Conservation (phyloP, 148 eudicot species). For the Cornus suecica region DNA sequence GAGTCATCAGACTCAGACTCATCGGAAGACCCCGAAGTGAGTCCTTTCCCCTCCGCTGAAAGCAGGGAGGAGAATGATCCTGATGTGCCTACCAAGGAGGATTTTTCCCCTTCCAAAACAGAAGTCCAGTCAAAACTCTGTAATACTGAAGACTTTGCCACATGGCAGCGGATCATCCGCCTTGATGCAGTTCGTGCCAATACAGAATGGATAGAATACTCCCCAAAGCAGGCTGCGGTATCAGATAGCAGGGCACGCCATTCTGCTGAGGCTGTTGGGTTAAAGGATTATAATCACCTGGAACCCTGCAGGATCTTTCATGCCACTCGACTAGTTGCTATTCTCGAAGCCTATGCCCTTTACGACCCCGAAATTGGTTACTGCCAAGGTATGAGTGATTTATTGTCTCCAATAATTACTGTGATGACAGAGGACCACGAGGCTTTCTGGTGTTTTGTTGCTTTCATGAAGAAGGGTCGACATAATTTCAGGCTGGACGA, state of each 20-base stretch:
- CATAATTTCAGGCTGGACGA: constrained; percentile 96
- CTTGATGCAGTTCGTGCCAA: constrained; percentile 91
- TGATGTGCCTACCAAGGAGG: constrained; percentile 28
- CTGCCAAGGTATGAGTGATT: constrained; percentile 98
- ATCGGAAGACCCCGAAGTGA: constrained; percentile 62
- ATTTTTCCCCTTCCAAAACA: constrained; percentile 40
- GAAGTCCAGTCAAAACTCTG: constrained; percentile 35
- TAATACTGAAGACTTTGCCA: constrained; percentile 65
- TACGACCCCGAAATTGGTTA: constrained; percentile 94
- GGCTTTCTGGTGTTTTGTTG: constrained; percentile 99
- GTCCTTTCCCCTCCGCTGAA: constrained; percentile 47
- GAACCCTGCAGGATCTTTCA: constrained; percentile 74
- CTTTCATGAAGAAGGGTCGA: constrained; percentile 94
- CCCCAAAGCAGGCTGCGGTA: constrained; percentile 61
- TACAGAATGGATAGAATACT: constrained; percentile 70
- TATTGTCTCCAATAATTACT: constrained; percentile 90
- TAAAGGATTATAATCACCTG: constrained; percentile 84
- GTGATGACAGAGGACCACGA: constrained; percentile 76
- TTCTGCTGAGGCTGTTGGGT: constrained; percentile 70
- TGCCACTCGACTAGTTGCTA: constrained; percentile 87
- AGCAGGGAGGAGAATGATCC: constrained; percentile 37
- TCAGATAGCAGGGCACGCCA: constrained; percentile 58
- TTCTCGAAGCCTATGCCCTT: constrained; percentile 91
- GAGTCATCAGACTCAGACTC: constrained; percentile 76
- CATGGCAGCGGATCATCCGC: constrained; percentile 94